Evolutionary conservation across 2,329 filamentous ascomycete species (phyloP), one percentile per base, ranked within the genome.

Genomic region (Trichophyton schoenleinii): DNA sequence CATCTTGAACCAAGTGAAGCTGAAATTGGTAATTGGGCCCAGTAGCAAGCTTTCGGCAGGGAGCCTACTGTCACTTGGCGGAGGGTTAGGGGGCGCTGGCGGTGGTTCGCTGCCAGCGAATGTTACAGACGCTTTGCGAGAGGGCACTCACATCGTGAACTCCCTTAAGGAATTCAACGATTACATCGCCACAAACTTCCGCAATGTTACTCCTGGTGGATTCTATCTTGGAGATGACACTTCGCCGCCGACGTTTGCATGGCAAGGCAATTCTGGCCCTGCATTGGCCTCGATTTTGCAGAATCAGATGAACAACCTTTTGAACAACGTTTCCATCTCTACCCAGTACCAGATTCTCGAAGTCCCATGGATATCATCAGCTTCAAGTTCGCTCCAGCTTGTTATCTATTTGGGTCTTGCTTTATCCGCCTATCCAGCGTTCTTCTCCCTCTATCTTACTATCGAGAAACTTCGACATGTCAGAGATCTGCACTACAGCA

Each of bases 381-480:
- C 85, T 7, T 89, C 89, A 20, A 80, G 91, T 58, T 85, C 86
- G 0, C 75, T 96, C 25, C 89, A 95, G 70, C 79, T 95, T 18
- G 83, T 92, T 46, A 79, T 89, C 7, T 96, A 96, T 73, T 87
- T 94, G 70, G 85, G 87, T 13, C 79, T 96, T 7, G 88, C 87
- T 0, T 84, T 95, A 73, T 80, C 83, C 5, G 85, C 86, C 0
- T 94, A 87, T 67, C 90, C 91, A 0, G 89, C 87, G 13, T 91
- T 96, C 77, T 95, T 96, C 68, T 83, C 88, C 0, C 77, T 96
- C 3, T 96, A 96, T 69, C 89, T 90, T 0, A 95, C 89, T n/a
- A 78, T 88, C 31, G 91, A 96, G 72, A 82, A 90, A 28, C 78
- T 90, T 9, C 79, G 85, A 58, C 87, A 90, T 65, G 89, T 96